Percentiles rank a stretch among this genome's conserved stretches.
phyloP scores from a whole-genome alignment of 352 stramenopile genomes.

The Peronospora tabacina region DNA sequence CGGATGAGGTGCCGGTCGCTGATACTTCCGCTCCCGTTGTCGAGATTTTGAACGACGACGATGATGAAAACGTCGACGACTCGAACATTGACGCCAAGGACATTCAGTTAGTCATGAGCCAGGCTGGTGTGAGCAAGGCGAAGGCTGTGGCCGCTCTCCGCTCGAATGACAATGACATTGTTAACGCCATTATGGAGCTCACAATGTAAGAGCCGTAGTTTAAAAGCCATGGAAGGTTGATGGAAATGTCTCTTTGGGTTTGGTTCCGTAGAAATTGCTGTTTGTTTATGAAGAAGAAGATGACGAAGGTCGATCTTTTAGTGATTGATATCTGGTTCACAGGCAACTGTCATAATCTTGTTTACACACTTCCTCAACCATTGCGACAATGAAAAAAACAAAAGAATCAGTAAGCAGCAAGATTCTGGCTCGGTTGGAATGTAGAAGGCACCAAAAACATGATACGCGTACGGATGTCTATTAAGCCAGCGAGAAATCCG shows the following conservation, averaged over 20 bases:
- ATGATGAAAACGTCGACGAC: conserved; percentile 92
- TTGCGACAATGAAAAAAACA: too few species aligned
- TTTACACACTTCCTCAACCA: too few species aligned
- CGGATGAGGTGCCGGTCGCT: conserved; percentile 64
- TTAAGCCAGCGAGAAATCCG: too few species aligned
- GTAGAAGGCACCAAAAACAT: too few species aligned
- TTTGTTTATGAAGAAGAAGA: too few species aligned
- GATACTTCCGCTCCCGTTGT: conserved; percentile 22
- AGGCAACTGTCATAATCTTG: too few species aligned
- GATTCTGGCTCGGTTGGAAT: too few species aligned
- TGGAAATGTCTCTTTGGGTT: conserved; percentile 29
- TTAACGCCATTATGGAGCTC: conserved; percentile 99
- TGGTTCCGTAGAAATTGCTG: not conserved
- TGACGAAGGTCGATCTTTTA: too few species aligned
- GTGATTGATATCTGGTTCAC: too few species aligned
- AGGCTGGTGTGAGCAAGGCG: conserved; percentile 87
- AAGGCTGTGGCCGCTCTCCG: conserved; percentile 96
- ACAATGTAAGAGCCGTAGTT: conserved; percentile 88
- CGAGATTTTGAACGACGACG: conserved; percentile 46
- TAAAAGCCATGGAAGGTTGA: conserved; percentile 19
- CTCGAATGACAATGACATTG: conserved; percentile 98
- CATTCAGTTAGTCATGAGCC: conserved; percentile 97
- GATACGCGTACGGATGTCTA: too few species aligned
- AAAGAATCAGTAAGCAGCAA: too few species aligned
- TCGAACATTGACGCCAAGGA: conserved; percentile 96